These are phyloP conservation scores for Ophiostoma perfectum DNA, from an alignment of 2,329 filamentous ascomycete genomes.

Conservation along the genomic window DNA sequence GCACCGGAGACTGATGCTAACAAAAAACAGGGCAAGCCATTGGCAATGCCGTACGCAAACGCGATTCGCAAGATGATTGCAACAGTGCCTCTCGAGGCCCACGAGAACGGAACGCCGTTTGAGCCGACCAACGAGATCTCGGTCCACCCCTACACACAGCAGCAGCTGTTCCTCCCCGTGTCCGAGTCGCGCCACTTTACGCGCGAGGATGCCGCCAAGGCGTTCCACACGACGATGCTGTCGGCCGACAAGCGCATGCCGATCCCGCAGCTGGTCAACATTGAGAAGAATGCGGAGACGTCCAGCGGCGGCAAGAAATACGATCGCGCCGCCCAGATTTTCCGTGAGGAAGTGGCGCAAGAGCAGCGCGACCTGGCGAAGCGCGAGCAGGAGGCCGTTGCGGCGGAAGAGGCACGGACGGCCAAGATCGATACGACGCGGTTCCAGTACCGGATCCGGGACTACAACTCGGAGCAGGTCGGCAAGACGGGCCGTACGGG, in stretches of 20 bases:
- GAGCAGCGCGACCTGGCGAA: conserved; percentile 18
- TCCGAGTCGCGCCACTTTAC: conserved; percentile 60
- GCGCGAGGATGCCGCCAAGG: conserved; percentile 59
- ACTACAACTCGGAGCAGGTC: conserved; percentile 52
- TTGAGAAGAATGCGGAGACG: conserved; percentile 44
- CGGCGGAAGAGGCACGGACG: conserved; percentile 38
- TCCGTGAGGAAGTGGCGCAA: conserved; percentile 35
- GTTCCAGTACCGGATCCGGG: conserved; percentile 59
- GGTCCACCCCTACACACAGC: conserved; percentile 55
- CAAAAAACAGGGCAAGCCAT: conserved; percentile 60
- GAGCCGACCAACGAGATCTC: conserved; percentile 62
- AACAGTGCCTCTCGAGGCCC: conserved; percentile 42
- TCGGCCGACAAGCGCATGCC: conserved; percentile 57
- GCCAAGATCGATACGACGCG: conserved; percentile 42
- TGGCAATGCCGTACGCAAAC: conserved; percentile 70
- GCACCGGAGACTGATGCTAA: neutral
- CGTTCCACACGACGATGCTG: conserved; percentile 56
- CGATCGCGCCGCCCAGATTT: conserved; percentile 20
- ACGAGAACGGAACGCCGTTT: conserved; percentile 42
- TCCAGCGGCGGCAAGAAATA: conserved; percentile 35
- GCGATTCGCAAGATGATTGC: conserved; percentile 79
- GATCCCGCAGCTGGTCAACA: conserved; percentile 55
- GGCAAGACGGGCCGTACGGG: conserved; percentile 49
- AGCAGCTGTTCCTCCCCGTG: conserved; percentile 60
- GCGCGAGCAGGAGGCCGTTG: conserved; percentile 33